Evolutionary conservation across 2,329 filamentous ascomycete species (phyloP), one percentile per base, ranked within the genome.

Genomic region (Fusarium poae): DNA sequence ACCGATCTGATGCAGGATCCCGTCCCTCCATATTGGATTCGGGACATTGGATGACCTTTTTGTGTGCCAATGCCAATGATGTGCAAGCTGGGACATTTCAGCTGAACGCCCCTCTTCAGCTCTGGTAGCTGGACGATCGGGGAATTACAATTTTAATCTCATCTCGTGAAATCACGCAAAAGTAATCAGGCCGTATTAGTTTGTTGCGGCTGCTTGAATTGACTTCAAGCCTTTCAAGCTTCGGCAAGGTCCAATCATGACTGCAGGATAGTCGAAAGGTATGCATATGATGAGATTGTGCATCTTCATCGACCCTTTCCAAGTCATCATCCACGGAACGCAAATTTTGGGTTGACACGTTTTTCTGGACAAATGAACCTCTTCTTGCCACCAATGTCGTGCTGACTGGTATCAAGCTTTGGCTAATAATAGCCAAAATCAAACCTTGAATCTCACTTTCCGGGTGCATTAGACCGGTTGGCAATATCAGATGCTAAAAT

Each of bases 11-110:
- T 54, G 52, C 66, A 42, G 44, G 44, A 52, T 67, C 35, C 62
- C 66, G 62, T 20, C 57, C 62, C 66, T 67, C 66, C 49, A 55
- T 50, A 39, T 56, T 21, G 42, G 49, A 40, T 50, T 40, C 62
- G 57, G 61, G 53, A 54, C 18, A 18, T 45, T 35, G 27, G 32
- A 37, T 59, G 53, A 30, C 48, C 35, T 45, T 46, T 21, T 20
- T 34, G 23, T 32, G 20, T 27, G 13, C 20, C 6, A 11, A 25
- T 62, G 12, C 39, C 65, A 69, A 54, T 57, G 21, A 54, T 30
- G 39, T 27, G 5, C 6, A n/a, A 34, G 8, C 9, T 20, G 23
- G 20, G 10, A 10, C 34, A 23, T 23, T 20, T 35, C 39, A 40
- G 49, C 21, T 32, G 32, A 25, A 16, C 30, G 39, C 57, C 40